Base-by-base conservation (phyloP, 805 yeast genomes). In the Ogataea methylovora region DNA sequence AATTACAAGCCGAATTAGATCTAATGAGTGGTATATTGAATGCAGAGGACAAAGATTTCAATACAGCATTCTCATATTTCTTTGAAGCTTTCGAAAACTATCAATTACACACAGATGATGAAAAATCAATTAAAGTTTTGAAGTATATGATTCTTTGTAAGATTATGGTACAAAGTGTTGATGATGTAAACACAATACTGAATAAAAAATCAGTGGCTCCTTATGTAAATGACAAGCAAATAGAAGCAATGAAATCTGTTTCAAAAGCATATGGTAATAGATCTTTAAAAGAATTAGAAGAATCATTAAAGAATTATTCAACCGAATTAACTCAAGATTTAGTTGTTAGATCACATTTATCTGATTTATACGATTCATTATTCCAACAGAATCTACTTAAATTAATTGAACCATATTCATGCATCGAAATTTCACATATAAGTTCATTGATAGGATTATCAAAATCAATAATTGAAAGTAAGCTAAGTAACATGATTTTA, bases 11-110 rank as follows among this genome's bases (percentile, higher is more conserved):
- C 1, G 95, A 87, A 54, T 71, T 92, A 36, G 99, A 92, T 56
- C 74, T 85, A 62, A 87, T 90, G 80, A 80, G 94, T 54, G 98
- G 99, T 47, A 79, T 90, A 36, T 71, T 92, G 42, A 94, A 90
- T 63, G 95, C 97, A 25, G 97, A 92, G 60, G 97, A 92, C 50
- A 84, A 84, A 57, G 99, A 92, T 59, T 94, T 84, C 64, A 84
- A 85, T 55, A 92, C 98, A 9, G 95, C 97, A 10, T 92, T 73
- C 54, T 87, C 97, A 6, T 92, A 92, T 59, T 92, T 92, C 52
- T 88, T 76, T 52, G 99, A 92, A 62, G 81, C 96, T 14, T 87
- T 90, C 50, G 98, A 92, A 58, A 90, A 90, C 29, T 92, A 75
- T 60, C 79, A 79, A 52, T 60, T 68, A 41, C 60, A 63, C 37